These are phyloP conservation scores for Pelargonium cotyledonis DNA, from an alignment of 441 rosid genomes.

Conservation along the genomic window DNA sequence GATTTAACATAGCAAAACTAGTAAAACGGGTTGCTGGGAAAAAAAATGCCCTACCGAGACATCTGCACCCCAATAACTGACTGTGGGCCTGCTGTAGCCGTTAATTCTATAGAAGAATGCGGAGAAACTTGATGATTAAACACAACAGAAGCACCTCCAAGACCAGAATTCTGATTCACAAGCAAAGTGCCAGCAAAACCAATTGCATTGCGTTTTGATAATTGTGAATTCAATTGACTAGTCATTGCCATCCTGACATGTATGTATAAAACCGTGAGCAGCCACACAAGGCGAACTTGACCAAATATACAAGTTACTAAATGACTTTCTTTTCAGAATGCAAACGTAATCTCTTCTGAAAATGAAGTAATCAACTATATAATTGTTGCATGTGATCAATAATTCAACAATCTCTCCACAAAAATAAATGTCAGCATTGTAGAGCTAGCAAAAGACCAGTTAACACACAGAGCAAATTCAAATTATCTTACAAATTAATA, in stretches of 20 bases:
- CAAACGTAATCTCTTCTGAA: background rate
- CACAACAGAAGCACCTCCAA: conserved; percentile 61
- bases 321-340: no score
- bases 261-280: conserved; percentile 16
- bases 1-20: conserved; percentile 14
- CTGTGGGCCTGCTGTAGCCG: conserved; percentile 70
- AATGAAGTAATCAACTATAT: background rate
- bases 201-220: conserved; percentile 60
- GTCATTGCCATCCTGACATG: conserved; percentile 78
- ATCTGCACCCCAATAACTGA: conserved; percentile 67
- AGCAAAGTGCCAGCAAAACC: conserved; percentile 72
- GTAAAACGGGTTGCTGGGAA: background rate
- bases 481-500: background rate
- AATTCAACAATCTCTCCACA: background rate
- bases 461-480: background rate
- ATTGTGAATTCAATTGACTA: conserved; percentile 68
- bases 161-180: conserved; percentile 61
- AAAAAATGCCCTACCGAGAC: conserved; percentile 48
- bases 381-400: background rate
- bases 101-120: conserved; percentile 63
- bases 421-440: background rate
- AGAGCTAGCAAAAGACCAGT: background rate
- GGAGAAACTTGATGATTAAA: conserved; percentile 70
- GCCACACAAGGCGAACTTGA: conserved; percentile 12
- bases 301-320: no score